Evolutionary conservation across 768 basidiomycete genomes (phyloP).

Genomic region (Russula emetica): DNA sequence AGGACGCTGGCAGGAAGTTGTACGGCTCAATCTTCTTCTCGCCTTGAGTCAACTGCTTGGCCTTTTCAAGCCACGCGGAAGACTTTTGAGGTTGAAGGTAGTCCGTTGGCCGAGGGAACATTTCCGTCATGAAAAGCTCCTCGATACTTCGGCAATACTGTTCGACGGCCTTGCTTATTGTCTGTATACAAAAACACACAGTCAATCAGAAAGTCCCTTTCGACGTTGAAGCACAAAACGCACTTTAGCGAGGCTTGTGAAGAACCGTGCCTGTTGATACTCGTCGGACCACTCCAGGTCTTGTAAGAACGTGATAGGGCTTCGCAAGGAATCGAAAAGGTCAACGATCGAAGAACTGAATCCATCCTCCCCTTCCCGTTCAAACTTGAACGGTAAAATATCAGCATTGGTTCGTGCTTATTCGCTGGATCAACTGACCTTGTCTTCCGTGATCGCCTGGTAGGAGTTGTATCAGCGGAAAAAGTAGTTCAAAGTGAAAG

Average conservation of each 20-base stretch:
- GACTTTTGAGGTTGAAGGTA: conserved; percentile 81
- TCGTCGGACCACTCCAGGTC: conserved; percentile 91
- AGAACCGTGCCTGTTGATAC: conserved; percentile 84
- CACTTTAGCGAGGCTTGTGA: conserved; percentile 85
- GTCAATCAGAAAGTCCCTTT: background rate
- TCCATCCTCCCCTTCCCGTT: conserved; percentile 72
- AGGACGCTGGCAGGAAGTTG: conserved; percentile 89
- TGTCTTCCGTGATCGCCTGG: conserved; percentile 79
- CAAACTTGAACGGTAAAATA: conserved; percentile 45
- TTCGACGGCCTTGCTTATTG: conserved; percentile 85
- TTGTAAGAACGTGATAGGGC: conserved; percentile 83
- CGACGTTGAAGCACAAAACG: conserved; percentile 19
- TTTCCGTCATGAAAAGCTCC: conserved; percentile 87
- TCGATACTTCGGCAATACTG: conserved; percentile 89
- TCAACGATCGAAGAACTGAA: conserved; percentile 98
- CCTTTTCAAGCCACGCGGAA: conserved; percentile 84
- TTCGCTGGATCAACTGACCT: conserved; percentile 41
- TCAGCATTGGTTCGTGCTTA: background rate
- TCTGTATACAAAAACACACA: conserved; percentile 46
- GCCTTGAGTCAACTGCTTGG: conserved; percentile 68
- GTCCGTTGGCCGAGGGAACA: conserved; percentile 82
- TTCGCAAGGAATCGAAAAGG: conserved; percentile 89
- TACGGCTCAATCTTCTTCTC: conserved; percentile 95
- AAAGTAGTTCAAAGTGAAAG: background rate
- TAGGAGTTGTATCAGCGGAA: conserved; percentile 4